Conservation (phyloP, 768 basidiomycete genomes). For the Panaeolus papilionaceus region DNA sequence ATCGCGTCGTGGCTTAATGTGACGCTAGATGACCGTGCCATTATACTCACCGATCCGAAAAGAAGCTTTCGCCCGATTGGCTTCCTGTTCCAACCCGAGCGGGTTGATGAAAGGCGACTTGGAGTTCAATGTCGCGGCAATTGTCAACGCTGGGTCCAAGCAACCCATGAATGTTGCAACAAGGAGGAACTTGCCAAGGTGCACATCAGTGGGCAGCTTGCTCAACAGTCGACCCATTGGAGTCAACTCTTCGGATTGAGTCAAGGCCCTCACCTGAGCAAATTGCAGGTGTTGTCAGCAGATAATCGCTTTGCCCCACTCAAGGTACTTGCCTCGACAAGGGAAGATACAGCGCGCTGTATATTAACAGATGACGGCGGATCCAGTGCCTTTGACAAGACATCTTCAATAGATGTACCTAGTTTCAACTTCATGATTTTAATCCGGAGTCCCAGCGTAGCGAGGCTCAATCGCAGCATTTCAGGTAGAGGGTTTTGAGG, state of each 20-base stretch:
- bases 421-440: constrained; percentile 93
- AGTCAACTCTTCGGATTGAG: constrained; percentile 87
- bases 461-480: constrained; percentile 92
- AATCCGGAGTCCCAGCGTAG: constrained; percentile 89
- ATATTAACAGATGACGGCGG: constrained; percentile 88
- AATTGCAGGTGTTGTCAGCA: background rate
- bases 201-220: constrained; percentile 94
- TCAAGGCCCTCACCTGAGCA: constrained; percentile 82
- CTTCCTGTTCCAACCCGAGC: constrained; percentile 86
- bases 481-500: constrained; percentile 92
- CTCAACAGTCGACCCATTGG: constrained; percentile 91
- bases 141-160: constrained; percentile 95
- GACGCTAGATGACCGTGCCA: background rate
- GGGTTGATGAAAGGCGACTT: constrained; percentile 95
- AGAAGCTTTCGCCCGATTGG: constrained; percentile 79
- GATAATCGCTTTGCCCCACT: background rate
- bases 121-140: constrained; percentile 90
- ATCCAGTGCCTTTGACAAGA: constrained; percentile 86
- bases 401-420: constrained; percentile 88
- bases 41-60: constrained; percentile 73
- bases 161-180: constrained; percentile 86
- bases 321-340: constrained; percentile 75
- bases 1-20: constrained; percentile 16
- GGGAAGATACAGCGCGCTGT: constrained; percentile 84
- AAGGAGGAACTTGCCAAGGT: constrained; percentile 92